These are phyloP conservation scores for Austroboletus niveus DNA, from an alignment of 1,284 basidiomycete genomes.

Conservation along the genomic window DNA sequence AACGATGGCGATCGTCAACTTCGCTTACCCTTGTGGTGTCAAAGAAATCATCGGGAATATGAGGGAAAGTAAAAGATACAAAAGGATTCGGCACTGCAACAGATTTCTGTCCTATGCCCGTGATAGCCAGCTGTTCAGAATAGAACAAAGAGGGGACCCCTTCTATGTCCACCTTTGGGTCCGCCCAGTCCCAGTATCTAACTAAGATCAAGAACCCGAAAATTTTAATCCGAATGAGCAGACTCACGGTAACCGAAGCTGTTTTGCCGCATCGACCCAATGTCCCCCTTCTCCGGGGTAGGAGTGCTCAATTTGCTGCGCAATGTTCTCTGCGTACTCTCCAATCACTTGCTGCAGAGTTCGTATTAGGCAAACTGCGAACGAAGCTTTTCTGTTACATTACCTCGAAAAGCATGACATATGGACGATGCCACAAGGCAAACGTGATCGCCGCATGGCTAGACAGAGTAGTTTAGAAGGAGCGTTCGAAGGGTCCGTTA, in stretches of 20 bases:
- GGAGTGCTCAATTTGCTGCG: slow-evolving; percentile 20
- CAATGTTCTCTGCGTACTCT: slow-evolving; percentile 20
- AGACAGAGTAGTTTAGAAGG: neutral
- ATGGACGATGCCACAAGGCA: slow-evolving; percentile 29
- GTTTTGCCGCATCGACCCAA: slow-evolving; percentile 19
- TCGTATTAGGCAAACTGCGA: neutral
- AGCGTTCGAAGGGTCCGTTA: neutral
- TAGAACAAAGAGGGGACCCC: slow-evolving; percentile 21
- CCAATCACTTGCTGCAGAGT: slow-evolving; percentile 24
- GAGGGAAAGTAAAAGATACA: slow-evolving; percentile 14
- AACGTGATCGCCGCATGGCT: slow-evolving; percentile 23
- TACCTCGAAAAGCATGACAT: slow-evolving; percentile 29
- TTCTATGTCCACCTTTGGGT: slow-evolving; percentile 17
- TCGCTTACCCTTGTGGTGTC: slow-evolving; percentile 11
- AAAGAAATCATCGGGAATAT: slow-evolving; percentile 20
- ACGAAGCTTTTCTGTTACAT: too few species aligned
- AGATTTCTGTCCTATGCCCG: neutral
- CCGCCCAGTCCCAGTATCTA: slow-evolving; percentile 29
- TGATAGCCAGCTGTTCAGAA: slow-evolving; percentile 7
- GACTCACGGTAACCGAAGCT: slow-evolving; percentile 25
- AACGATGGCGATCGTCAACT: neutral
- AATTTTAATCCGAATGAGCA: too few species aligned
- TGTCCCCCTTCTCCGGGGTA: slow-evolving; percentile 15
- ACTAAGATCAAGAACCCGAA: slow-evolving; percentile 1
- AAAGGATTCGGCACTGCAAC: slow-evolving; percentile 20